Percentiles rank a stretch among this genome's conserved stretches.
Evolutionary conservation across 2,329 filamentous ascomycete genomes (phyloP).

Genomic region (Xylaria arbuscula): DNA sequence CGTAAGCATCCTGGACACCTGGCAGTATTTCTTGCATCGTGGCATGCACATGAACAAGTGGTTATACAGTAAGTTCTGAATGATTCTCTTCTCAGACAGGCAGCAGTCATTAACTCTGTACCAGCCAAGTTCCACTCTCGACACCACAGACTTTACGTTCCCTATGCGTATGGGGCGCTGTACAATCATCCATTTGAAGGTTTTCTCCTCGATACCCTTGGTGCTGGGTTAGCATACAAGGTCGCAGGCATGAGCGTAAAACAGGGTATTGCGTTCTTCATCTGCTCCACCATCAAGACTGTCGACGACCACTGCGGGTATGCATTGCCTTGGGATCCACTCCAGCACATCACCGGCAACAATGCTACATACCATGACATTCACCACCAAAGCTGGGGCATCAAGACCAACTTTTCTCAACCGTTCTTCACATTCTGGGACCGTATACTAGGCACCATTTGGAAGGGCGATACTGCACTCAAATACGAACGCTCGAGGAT

Average conservation of each 20-base stretch:
- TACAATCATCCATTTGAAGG: slow-evolving; percentile 98
- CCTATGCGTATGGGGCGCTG: slow-evolving; percentile 94
- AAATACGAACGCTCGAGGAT: slow-evolving; percentile 57
- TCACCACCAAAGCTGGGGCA: slow-evolving; percentile 98
- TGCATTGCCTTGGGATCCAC: slow-evolving; percentile 91
- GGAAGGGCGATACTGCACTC: slow-evolving; percentile 70
- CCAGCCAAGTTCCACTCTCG: slow-evolving; percentile 89
- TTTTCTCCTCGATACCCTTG: slow-evolving; percentile 90
- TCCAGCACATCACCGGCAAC: slow-evolving; percentile 92
- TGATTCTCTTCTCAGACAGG: slow-evolving; percentile 65
- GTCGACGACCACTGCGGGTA: slow-evolving; percentile 99
- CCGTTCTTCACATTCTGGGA: slow-evolving; percentile 98
- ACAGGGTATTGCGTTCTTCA: slow-evolving; percentile 91
- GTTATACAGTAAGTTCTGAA: slow-evolving; percentile 84
- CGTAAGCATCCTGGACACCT: slow-evolving; percentile 85
- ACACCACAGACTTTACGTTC: slow-evolving; percentile 96
- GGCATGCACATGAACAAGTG: slow-evolving; percentile 98
- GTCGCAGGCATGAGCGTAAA: slow-evolving; percentile 83
- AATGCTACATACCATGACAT: slow-evolving; percentile 98
- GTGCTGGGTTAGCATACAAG: slow-evolving; percentile 86
- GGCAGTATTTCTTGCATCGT: slow-evolving; percentile 98
- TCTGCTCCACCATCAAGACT: slow-evolving; percentile 90
- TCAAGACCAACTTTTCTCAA: slow-evolving; percentile 94
- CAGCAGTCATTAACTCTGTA: slow-evolving; percentile 42
- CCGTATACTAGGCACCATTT: slow-evolving; percentile 81